Evolutionary conservation across 169 alveolate species (phyloP).

Genomic region (Plasmodium sp.): DNA sequence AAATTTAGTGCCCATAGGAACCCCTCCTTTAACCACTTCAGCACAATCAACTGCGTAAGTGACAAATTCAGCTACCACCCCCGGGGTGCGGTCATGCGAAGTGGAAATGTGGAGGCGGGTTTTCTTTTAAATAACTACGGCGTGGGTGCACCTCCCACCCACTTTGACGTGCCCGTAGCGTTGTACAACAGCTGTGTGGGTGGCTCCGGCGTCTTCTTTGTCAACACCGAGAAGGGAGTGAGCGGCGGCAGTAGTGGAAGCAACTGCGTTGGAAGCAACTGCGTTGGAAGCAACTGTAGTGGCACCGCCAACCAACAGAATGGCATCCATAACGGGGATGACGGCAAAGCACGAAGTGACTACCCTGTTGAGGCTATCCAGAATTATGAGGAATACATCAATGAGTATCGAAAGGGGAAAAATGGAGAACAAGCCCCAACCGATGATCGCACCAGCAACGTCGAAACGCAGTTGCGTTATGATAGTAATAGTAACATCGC

Average conservation of each 20-base stretch:
- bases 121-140: constrained; percentile 11
- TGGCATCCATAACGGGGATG: not conserved
- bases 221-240: not conserved
- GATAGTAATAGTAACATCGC: not conserved
- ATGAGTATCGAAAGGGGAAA: not conserved
- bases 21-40: not conserved
- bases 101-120: not conserved
- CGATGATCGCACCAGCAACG: not conserved
- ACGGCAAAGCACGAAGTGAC: not conserved
- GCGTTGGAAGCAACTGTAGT: not conserved
- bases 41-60: not conserved
- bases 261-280: not conserved
- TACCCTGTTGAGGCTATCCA: not conserved
- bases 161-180: not conserved
- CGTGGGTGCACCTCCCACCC: not conserved
- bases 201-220: not conserved
- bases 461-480: not conserved
- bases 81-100: not conserved
- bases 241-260: not conserved
- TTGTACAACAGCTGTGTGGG: not conserved
- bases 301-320: not conserved
- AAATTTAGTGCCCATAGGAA: not conserved
- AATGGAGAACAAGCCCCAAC: not conserved
- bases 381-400: not conserved
- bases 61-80: not conserved